Percentiles rank a stretch among this genome's conserved stretches.
These are phyloP conservation scores for Heimioporus sp. DNA, from an alignment of 768 basidiomycete genomes.

Conservation along the genomic window DNA sequence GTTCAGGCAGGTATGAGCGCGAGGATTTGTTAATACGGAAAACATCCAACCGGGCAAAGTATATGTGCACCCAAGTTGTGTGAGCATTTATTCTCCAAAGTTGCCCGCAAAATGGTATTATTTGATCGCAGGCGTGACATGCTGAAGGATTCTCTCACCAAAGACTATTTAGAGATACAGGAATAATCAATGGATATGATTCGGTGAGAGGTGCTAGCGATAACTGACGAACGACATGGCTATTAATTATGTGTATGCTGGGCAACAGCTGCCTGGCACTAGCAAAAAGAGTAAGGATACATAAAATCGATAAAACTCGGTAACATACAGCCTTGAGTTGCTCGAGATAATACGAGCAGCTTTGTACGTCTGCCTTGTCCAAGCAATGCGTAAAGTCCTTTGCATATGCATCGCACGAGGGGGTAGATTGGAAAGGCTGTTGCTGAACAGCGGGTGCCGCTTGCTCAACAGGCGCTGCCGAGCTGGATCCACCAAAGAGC, in stretches of 20 bases:
- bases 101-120: no score
- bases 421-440: slow-evolving; percentile 42
- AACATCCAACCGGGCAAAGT: no score
- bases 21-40: no score
- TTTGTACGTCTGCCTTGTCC: slow-evolving; percentile 74
- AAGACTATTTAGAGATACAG: not conserved
- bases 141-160: not conserved
- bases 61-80: no score
- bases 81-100: no score
- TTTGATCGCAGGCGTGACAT: not conserved
- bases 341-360: slow-evolving; percentile 86
- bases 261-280: slow-evolving; percentile 79
- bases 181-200: not conserved
- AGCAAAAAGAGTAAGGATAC: slow-evolving; percentile 3
- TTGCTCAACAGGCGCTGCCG: slow-evolving; percentile 43
- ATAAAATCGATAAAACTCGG: not conserved
- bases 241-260: slow-evolving; percentile 40
- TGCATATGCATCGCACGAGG: slow-evolving; percentile 73
- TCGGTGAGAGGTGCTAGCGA: slow-evolving; percentile 1
- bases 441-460: slow-evolving; percentile 46
- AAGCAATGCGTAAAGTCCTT: slow-evolving; percentile 88
- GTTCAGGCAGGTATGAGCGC: no score
- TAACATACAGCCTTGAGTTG: slow-evolving; percentile 80
- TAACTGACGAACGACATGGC: slow-evolving; percentile 4
- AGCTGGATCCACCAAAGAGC: slow-evolving; percentile 75